phyloP scores from a whole-genome alignment of 2,329 filamentous ascomycete genomes.

The Colletotrichum sp. region DNA sequence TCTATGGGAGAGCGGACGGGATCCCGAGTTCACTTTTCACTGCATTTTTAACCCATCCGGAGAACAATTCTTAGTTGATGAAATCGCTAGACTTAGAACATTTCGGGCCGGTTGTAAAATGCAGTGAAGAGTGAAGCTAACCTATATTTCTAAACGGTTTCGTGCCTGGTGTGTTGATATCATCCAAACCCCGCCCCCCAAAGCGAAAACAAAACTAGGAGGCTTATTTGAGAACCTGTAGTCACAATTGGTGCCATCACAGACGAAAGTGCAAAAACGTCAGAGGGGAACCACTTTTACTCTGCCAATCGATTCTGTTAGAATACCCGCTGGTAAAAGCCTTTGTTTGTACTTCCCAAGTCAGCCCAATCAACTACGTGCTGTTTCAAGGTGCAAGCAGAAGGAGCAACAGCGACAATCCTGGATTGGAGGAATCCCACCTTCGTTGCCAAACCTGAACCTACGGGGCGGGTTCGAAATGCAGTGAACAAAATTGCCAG shows the following conservation, averaged over 20 bases:
- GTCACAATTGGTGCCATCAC: not conserved
- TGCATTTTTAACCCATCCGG: not conserved
- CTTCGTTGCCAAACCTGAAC: not conserved
- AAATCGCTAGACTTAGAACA: not conserved
- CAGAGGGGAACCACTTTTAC: not conserved
- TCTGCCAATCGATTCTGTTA: not conserved
- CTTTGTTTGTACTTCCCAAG: not conserved
- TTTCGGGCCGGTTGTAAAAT: not conserved
- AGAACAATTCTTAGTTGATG: not conserved
- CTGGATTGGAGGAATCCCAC: not conserved
- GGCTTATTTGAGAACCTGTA: not conserved
- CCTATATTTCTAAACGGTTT: not conserved
- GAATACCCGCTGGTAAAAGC: not conserved
- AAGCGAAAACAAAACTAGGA: not conserved
- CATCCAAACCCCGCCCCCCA: not conserved
- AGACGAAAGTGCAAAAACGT: not conserved
- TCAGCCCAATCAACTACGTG: not conserved
- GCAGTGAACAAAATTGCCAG: not conserved
- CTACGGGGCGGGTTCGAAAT: not conserved
- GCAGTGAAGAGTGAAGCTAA: not conserved
- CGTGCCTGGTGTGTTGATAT: not conserved
- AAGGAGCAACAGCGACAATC: not conserved
- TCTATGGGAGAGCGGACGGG: not conserved
- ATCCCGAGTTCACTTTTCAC: not conserved
- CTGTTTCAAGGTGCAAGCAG: not conserved